A percentile compares a stretch with the other conserved stretches of the same genome.
Conservation (phyloP, 176 grass and related monocot genomes). For the Oryza australiensis region DNA sequence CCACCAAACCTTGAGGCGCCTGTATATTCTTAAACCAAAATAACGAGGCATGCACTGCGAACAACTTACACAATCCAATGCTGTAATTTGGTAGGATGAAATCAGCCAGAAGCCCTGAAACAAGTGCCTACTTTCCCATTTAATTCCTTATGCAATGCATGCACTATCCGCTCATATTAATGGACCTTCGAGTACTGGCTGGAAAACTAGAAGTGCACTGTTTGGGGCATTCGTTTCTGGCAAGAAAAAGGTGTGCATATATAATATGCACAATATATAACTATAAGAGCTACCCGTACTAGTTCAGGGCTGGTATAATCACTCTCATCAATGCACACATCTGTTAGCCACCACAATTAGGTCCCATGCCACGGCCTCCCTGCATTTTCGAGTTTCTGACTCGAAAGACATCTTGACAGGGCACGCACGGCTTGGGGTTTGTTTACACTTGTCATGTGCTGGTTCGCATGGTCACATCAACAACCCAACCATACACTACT, state of each 20-base stretch:
- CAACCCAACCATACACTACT: not conserved
- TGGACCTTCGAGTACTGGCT: not conserved
- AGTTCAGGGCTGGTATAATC: not conserved
- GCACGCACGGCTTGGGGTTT: not conserved
- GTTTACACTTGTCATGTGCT: conserved; percentile 8
- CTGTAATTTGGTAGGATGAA: not conserved
- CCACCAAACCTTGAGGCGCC: conserved; percentile 28
- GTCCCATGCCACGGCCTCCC: not conserved
- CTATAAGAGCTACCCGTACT: not conserved
- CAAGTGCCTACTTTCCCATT: not conserved
- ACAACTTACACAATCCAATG: not conserved
- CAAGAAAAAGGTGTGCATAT: not conserved
- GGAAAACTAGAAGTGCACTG: not conserved
- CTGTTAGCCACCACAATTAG: conserved; percentile 7
- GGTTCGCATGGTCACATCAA: not conserved
- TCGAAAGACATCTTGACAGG: not conserved
- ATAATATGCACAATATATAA: not conserved
- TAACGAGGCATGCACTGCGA: conserved; percentile 16
- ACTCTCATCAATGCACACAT: conserved; percentile 27
- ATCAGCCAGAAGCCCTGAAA: not conserved
- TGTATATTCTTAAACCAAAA: conserved; percentile 18
- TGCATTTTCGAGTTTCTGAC: not conserved
- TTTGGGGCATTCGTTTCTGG: not conserved
- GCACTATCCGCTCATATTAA: not conserved
- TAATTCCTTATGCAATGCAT: not conserved